Evolutionary conservation across 1,284 basidiomycete genomes (phyloP), one percentile per base, ranked within the genome.

Genomic region (Hymenochaete sp.): DNA sequence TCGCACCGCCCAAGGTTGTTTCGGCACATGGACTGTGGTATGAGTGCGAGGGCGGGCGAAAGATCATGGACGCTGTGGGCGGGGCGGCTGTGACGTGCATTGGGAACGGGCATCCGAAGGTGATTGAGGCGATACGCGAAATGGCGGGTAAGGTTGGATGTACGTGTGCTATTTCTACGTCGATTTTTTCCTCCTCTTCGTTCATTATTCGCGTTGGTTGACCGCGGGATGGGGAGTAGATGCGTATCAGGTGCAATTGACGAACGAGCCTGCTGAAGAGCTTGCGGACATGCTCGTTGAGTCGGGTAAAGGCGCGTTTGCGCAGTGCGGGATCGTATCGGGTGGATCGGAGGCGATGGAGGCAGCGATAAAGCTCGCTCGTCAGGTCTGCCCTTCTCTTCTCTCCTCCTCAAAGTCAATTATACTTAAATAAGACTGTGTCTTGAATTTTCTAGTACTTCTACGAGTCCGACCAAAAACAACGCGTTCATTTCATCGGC

Each of bases 281-380:
- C 70, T 91, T 19, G 85, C 86, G 1, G 69, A 73, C 31, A 57
- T 70, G 11, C 62, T 91, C 25, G 64, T 84, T 10, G 68, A 72
- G 28, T 66, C 64, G 16, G 77, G 82, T 45, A 66, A 81, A 37
- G 83, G 85, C n/a, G 83, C 79, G 1, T 89, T 90, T 55, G 73
- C 76, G 38, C 63, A 77, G 10, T 73, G 69, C 47, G 79, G 75
- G 1, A 86, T 86, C 55, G 69, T 77, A 14, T 79, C 81, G 33
- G 85, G 87, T 64, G 85, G 86, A 36, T 82, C 85, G 1, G 89
- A 92, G 62, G 87, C 88, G 0, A 84, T 88, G 79, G 88, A 92
- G 53, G 74, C 74, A 41, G 79, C 77, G 11, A 71, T 91, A 46
- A 92, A 92, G 62, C 70, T 87, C 3, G 74, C 78, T 27, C 73